phyloP scores from a whole-genome alignment of 495 filamentous ascomycete genomes.

The Tuber brumale region DNA sequence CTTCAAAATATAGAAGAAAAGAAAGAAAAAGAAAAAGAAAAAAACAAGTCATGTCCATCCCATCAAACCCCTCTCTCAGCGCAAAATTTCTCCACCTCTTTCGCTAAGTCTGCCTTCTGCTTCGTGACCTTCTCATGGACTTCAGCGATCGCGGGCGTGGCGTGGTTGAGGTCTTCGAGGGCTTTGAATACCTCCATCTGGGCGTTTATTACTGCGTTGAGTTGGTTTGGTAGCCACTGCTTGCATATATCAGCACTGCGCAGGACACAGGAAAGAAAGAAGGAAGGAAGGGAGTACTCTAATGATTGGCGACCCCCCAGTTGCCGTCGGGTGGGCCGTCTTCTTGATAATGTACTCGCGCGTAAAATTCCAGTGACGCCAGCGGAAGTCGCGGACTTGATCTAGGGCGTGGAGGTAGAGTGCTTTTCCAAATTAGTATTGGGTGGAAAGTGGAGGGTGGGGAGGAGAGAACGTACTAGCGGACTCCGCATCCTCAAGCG shows the following conservation, averaged over 20 bases:
- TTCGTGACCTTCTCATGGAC: slow-evolving; percentile 66
- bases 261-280: neutral
- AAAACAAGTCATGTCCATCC: slow-evolving; percentile 14
- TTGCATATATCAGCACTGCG: slow-evolving; percentile 1
- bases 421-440: slow-evolving; percentile 38
- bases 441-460: neutral
- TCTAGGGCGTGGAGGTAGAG: slow-evolving; percentile 69
- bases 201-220: slow-evolving; percentile 67
- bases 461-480: slow-evolving; percentile 32
- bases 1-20: neutral
- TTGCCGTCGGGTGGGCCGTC: slow-evolving; percentile 76
- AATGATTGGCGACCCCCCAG: slow-evolving; percentile 84
- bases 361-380: slow-evolving; percentile 94
- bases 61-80: slow-evolving; percentile 56
- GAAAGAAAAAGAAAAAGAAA: neutral
- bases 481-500: slow-evolving; percentile 50
- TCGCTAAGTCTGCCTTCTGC: slow-evolving; percentile 62
- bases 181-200: slow-evolving; percentile 58
- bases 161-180: slow-evolving; percentile 46
- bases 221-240: slow-evolving; percentile 78
- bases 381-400: slow-evolving; percentile 83
- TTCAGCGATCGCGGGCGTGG: slow-evolving; percentile 45
- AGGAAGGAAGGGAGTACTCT: slow-evolving; percentile 49
- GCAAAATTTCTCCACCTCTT: slow-evolving; percentile 77
- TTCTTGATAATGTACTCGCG: slow-evolving; percentile 85